Conservation (phyloP, 2,329 filamentous ascomycete species). For the Diplodia corticola region DNA sequence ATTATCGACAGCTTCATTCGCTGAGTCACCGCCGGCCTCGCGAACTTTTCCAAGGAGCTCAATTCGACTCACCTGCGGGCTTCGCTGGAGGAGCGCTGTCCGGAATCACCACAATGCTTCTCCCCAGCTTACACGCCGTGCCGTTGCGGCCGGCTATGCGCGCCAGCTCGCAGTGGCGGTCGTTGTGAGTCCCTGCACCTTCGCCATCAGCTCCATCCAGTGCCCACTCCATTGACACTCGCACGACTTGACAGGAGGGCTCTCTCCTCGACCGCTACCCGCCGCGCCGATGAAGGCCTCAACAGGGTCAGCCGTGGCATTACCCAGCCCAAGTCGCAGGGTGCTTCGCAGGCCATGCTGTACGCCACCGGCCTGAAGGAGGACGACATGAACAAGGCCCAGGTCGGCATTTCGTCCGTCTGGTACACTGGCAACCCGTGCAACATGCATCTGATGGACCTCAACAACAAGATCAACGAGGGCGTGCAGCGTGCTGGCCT, state of each 20-base stretch:
- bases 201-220: not conserved
- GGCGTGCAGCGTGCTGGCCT: conserved; percentile 75
- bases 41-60: conserved; percentile 16
- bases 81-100: not conserved
- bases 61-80: conserved; percentile 10
- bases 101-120: conserved; percentile 16
- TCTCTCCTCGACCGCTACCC: conserved; percentile 29
- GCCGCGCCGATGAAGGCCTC: conserved; percentile 38
- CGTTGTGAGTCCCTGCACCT: conserved; percentile 9
- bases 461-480: conserved; percentile 76
- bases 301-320: conserved; percentile 84
- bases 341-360: conserved; percentile 97
- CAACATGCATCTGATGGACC: conserved; percentile 96
- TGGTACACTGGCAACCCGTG: conserved; percentile 99
- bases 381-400: conserved; percentile 89
- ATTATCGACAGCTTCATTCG: conserved; percentile 21
- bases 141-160: conserved; percentile 11
- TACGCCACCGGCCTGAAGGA: conserved; percentile 90
- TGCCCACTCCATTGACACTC: conserved; percentile 9
- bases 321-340: conserved; percentile 97
- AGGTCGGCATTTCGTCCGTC: conserved; percentile 95
- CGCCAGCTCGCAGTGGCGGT: conserved; percentile 20
- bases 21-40: conserved; percentile 8
- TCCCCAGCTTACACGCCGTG: conserved; percentile 11
- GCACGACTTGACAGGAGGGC: conserved; percentile 9